Base-by-base conservation (phyloP, 73 alveolate species). In the Paramecium pentaurelia region DNA sequence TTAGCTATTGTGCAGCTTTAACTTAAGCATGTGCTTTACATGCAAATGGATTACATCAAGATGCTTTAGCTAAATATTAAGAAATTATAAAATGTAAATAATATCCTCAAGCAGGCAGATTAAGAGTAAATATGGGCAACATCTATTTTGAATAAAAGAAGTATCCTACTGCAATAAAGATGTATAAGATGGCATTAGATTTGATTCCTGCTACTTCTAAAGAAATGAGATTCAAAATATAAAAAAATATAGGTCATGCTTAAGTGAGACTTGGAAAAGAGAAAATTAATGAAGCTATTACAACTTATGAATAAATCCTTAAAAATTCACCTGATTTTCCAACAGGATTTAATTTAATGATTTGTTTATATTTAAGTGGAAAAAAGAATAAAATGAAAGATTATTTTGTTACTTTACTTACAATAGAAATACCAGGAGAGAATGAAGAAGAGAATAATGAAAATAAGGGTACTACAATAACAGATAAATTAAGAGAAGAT, bases 141-240 rank as follows among this genome's bases (percentile, higher is more conserved):
- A 89, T 89, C 51, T 89, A 71, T 60, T 89, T 89, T 47, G 80
- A 89, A 64, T 99, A 99, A 94, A 98, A 97, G 68, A 99, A 99
- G 94, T 99, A 95, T 94, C 96, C 98, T 40, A 96, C 98, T 16
- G 99, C 99, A 16, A 98, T 99, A 70, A 99, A 97, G 73, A 95
- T 97, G 99, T 99, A 98, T 98, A 94, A 98, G 70, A 99, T 98
- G 99, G 99, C 99, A 2, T 98, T 98, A 37, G 99, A 99, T 95
- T 98, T 97, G 87, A 98, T 98, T 20, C 98, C 99, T 16, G 97
- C 98, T 73, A 97, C 97, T 44, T 97, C 97, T 60, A 97, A 99
- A 93, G 99, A 98, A 88, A 97, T 98, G 98, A 95, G 98, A 93
- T 97, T 98, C 95, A 95, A 97, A 96, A 98, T 99, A 86, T 95